These are phyloP conservation scores for Phialophora expanda DNA, from an alignment of 2,329 filamentous ascomycete genomes.

Conservation along the genomic window DNA sequence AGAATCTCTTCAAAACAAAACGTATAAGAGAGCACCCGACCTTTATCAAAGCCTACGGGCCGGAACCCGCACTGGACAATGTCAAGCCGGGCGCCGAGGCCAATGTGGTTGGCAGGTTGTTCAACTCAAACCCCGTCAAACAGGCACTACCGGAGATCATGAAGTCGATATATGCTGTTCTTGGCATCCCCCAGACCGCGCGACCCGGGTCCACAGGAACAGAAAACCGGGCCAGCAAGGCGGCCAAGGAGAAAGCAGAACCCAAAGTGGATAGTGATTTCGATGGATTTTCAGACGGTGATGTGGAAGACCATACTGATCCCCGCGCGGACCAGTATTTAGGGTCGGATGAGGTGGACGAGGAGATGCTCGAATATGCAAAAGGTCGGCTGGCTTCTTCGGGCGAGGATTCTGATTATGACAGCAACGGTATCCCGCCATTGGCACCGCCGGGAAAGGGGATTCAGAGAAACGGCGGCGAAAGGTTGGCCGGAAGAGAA, in stretches of 20 bases:
- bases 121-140: slow-evolving; percentile 64
- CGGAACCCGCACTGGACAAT: slow-evolving; percentile 46
- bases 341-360: slow-evolving; percentile 20
- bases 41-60: slow-evolving; percentile 50
- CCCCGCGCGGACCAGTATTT: not conserved
- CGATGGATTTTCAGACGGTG: slow-evolving; percentile 38
- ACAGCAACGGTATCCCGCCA: not conserved
- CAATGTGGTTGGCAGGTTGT: slow-evolving; percentile 65
- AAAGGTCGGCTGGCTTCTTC: slow-evolving; percentile 26
- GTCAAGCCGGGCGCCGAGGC: slow-evolving; percentile 54
- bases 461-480: no score
- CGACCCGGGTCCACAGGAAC: slow-evolving; percentile 22
- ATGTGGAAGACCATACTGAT: slow-evolving; percentile 11
- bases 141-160: slow-evolving; percentile 58
- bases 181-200: slow-evolving; percentile 43
- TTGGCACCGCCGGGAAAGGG: not conserved
- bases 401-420: slow-evolving; percentile 21
- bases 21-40: slow-evolving; percentile 58
- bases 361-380: slow-evolving; percentile 20
- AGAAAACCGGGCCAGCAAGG: slow-evolving; percentile 19
- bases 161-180: slow-evolving; percentile 47
- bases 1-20: slow-evolving; percentile 63
- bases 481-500: not conserved
- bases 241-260: slow-evolving; percentile 28
- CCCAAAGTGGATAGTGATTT: slow-evolving; percentile 37